Evolutionary conservation across 306 rosid species (phyloP), one percentile per base, ranked within the genome.

Genomic region (Lathyrus oleraceus): DNA sequence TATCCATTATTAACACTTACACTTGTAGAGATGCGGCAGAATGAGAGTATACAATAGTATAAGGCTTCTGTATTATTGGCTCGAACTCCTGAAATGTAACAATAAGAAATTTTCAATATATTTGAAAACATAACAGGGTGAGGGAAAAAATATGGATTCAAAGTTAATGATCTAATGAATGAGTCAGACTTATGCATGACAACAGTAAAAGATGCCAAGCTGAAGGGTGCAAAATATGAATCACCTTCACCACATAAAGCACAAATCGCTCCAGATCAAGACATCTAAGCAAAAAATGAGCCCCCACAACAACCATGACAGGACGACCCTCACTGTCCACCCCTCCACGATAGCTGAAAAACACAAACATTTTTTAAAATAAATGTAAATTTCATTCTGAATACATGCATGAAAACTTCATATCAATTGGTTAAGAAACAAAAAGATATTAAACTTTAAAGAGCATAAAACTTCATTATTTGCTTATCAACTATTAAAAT

Each of bases 301-400:
- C 99, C 69, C 99, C 99, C 52, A 91, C 97, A 77, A 95, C 89
- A 71, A 91, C 99, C 92, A 95, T 89, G 40, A 95, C 89, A 7
- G 99, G 96, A 72, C 79, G 91, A 74, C 99, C 99, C 63, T 95
- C 99, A 32, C 95, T 84, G 64, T 95, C 99, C 56, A 95, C 97
- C 60, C 99, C 99, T 68, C 97, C 97, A 16, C 96, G 99, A 71
- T 91, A 95, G 51, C 99, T 95, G 89, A 81, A 77, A 75, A 73
- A 42, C 44, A 81, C 16, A 65, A 54, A 38, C 44, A 30, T 51
- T 4, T 53, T 27, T 23, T 21, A 72, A 65, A 47, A 56, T 52
- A 78, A 70, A 49, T 51, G 69, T 53, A 67, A 69, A 60, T 14
- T 69, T 64, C 23, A 52, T 32, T 67, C 47, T 48, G 63, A 73